A percentile compares a stretch with the other conserved stretches of the same genome.
phyloP scores from a whole-genome alignment of 73 alveolate genomes.

The Stentor coeruleus region DNA sequence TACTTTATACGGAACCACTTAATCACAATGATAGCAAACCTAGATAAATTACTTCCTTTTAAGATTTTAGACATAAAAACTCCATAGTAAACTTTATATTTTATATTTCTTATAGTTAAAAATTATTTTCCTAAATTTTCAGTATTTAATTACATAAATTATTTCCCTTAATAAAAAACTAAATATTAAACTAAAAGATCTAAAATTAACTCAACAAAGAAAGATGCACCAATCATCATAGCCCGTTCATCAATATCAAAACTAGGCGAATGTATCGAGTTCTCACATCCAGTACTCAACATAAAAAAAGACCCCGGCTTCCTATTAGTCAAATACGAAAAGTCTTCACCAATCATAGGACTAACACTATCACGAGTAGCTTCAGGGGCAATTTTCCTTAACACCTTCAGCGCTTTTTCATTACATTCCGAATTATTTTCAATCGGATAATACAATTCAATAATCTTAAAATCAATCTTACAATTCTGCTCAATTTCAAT shows the following conservation, averaged over 20 bases:
- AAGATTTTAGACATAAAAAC: too few species aligned
- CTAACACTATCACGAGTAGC: background rate
- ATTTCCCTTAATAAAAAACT: too few species aligned
- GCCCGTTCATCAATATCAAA: slow-evolving; percentile 36
- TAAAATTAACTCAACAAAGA: slow-evolving; percentile 19
- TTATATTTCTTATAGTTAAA: too few species aligned
- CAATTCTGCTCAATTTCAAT: slow-evolving; percentile 12
- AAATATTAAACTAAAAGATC: slow-evolving; percentile 28
- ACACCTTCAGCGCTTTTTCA: background rate
- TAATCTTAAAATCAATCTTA: slow-evolving; percentile 1
- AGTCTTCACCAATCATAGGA: slow-evolving; percentile 37
- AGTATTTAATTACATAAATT: too few species aligned
- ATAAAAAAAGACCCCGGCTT: slow-evolving; percentile 32
- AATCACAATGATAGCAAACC: too few species aligned
- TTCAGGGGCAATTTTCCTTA: slow-evolving; percentile 22
- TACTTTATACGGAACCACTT: slow-evolving; percentile 15
- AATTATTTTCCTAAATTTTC: too few species aligned
- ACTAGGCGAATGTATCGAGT: slow-evolving; percentile 18
- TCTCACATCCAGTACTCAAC: background rate
- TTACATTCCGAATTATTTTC: slow-evolving; percentile 16
- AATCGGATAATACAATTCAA: slow-evolving; percentile 17
- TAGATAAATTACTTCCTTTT: too few species aligned
- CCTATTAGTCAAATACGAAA: slow-evolving; percentile 15
- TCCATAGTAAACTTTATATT: too few species aligned
- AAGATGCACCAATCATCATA: slow-evolving; percentile 29